These are phyloP conservation scores for Candida pseudoglaebosa DNA, from an alignment of 805 yeast genomes.

Conservation along the genomic window DNA sequence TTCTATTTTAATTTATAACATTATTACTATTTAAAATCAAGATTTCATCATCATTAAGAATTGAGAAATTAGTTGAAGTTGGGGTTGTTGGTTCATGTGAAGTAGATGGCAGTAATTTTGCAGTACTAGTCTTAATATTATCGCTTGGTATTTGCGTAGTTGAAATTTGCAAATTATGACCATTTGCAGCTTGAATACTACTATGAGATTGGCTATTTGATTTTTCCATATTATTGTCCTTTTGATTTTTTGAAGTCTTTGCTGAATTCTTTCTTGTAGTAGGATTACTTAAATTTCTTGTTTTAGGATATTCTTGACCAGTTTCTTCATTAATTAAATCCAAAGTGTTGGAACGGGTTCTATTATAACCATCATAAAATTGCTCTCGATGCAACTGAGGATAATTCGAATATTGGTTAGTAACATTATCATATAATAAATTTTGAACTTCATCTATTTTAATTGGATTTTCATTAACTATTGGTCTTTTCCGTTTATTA, in stretches of 20 bases:
- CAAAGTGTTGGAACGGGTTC: not conserved
- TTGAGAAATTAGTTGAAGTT: slow-evolving; percentile 9
- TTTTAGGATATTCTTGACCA: slow-evolving; percentile 1
- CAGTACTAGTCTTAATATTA: not conserved
- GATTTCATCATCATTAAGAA: slow-evolving; percentile 22
- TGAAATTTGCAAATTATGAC: no score
- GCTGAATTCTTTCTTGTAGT: slow-evolving; percentile 2
- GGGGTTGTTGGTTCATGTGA: not conserved
- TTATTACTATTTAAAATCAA: slow-evolving; percentile 14
- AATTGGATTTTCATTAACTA: slow-evolving; percentile 6
- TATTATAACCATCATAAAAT: slow-evolving; percentile 23
- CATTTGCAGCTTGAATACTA: not conserved
- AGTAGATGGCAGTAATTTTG: no score
- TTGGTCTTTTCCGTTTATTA: slow-evolving; percentile 9
- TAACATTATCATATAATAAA: slow-evolving; percentile 16
- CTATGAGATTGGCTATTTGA: no score
- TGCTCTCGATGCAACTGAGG: slow-evolving; percentile 21
- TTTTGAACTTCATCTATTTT: slow-evolving; percentile 19
- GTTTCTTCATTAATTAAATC: not conserved
- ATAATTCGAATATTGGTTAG: slow-evolving; percentile 1
- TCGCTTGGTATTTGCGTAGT: no score
- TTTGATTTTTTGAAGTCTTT: not conserved
- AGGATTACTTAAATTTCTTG: slow-evolving; percentile 6
- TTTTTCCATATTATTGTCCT: not conserved
- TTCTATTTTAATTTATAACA: not conserved